Base-by-base conservation (phyloP, 1,284 basidiomycete species). In the Pseudozyma thailandica region DNA sequence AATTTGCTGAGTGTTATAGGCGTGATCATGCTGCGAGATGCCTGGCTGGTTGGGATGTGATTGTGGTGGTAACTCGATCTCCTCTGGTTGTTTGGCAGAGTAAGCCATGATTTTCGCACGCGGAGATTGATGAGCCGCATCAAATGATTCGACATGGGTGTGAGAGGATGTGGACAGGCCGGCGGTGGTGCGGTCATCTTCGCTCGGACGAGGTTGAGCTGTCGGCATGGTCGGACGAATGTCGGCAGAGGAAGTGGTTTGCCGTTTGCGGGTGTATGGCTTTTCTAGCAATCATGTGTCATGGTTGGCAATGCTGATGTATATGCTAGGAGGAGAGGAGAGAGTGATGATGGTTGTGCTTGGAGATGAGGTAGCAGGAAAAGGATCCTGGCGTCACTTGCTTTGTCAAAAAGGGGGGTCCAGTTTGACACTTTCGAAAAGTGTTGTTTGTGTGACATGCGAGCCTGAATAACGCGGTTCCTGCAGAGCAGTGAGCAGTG, bases 131-230 rank as follows among this genome's bases (percentile, higher is more conserved):
- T 47, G 33, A 3, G 20, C 25, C 3, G 18, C 44, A 47, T 60
- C 45, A 41, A 30, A 39, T n/a, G 10, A 41, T 25, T 66, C 63
- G 35, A 66, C 57, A 21, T 66, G 63, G 1, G 63, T 66, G 6
- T 66, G 63, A 6, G 63, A 66, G 2, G 63, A 66, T 20, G 53
- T 66, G 18, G 63, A 66, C 16, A 60, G 10, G 18, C 27, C 63
- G 2, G 57, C 55, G 2, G 35, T 48, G 28, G 63, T 60, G 25
- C 52, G 63, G 13, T 66, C 53, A 20, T 56, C 57, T 16, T 27
- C 16, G 26, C 59, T 56, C 7, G 52, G 52, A 4, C 15, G 44
- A 4, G 62, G n/a, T 21, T 43, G 55, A 5, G 27, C n/a, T 41
- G 43, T 52, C n/a, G 31, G 18, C 61, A 57, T 57, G 43, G 10